Evolutionary conservation across 345 rosid species (phyloP), one percentile per base, ranked within the genome.

Genomic region (Eucalyptus marginata): DNA sequence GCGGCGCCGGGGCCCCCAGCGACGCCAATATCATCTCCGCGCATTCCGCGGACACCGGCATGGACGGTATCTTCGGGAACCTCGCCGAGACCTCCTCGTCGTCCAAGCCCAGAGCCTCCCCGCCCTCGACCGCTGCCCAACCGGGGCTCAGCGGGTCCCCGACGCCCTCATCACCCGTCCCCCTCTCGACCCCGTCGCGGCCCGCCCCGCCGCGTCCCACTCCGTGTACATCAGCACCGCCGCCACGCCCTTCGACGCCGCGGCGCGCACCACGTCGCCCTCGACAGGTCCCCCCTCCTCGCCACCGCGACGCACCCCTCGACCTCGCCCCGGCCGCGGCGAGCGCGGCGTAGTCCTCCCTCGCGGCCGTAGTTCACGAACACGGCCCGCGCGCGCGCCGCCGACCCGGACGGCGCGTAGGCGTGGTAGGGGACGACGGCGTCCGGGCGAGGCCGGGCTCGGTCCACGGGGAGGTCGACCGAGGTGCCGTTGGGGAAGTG

Each of bases 61-160:
- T 31, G 87, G 99, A 98, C 52, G 93, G 95, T 68, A 98, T 95
- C 62, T 90, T 93, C 4, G 99, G 99, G 83, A 96, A 98, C 89
- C 95, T 95, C 76, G 85, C 83, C 88, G 59, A 66, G 10, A 95
- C 98, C 89, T 90, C 92, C n/a, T 85, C 90, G 88, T 96, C 97
- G 29, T 94, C 97, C 68, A 93, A 86, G 13, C 91, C 92, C 91
- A 98, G 88, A 62, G 93, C 91, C 91, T 98, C 99, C 11, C 98
- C 97, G 43, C 94, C 97, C 8, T 92, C 95, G 66, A 92, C 94
- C 90, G 93, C 96, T 86, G 96, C 95, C 98, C 98, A 98, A 52
- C 99, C 99, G 12, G 99, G 99, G 87, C 91, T 97, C 43, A 94
- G 88, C 84, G 99, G 98, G 96, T 98, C 99, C 92, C 99, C 99